Evolutionary conservation across 2,329 filamentous ascomycete genomes (phyloP), one percentile per base, ranked within the genome.

Genomic region (Hyphodiscus sp.): DNA sequence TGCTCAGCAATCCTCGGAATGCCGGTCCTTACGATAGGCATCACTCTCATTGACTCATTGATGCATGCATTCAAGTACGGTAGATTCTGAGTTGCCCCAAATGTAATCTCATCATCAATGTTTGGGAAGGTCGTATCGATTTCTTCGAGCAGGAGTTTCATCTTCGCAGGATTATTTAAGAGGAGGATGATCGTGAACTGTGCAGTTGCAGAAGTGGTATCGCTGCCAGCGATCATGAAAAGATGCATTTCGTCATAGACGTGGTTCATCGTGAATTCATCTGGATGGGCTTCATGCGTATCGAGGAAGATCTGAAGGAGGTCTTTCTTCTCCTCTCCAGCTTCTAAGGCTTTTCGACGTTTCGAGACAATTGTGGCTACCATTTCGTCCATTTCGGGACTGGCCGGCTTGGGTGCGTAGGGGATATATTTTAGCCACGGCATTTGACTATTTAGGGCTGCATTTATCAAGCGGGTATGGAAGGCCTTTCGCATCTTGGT

Each of bases 161-260:
- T 13, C 33, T 38, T 38, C 11, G 79, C 76, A 2, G 71, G 76
- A 56, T 80, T 72, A 55, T 72, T 73, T 44, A 81, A 64, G 1
- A 83, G 69, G 57, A 75, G 72, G 59, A 53, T 18, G 2, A 52
- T 13, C 5, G 59, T 59, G 45, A 54, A 53, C n/a, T 53, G 55
- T 3, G 53, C 45, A 1, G 57, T 59, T 2, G 51, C 45, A 53
- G 48, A 50, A 3, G 55, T 53, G 1, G 57, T 59, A 45, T 59
- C 57, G 41, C 55, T 55, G 11, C 57, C 57, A 1, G 57, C 57
- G 49, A 59, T 56, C 58, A 62, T 59, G 20, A 62, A 61, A 13
- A 62, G 20, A 2, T 47, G 47, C 58, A 62, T 62, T 46, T 62
- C 58, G 13, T 57, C 56, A 16, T 43, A 45, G 8, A 60, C 33